Evolutionary conservation across 345 rosid species (phyloP).

Genomic region (Geranium rotundifolium): DNA sequence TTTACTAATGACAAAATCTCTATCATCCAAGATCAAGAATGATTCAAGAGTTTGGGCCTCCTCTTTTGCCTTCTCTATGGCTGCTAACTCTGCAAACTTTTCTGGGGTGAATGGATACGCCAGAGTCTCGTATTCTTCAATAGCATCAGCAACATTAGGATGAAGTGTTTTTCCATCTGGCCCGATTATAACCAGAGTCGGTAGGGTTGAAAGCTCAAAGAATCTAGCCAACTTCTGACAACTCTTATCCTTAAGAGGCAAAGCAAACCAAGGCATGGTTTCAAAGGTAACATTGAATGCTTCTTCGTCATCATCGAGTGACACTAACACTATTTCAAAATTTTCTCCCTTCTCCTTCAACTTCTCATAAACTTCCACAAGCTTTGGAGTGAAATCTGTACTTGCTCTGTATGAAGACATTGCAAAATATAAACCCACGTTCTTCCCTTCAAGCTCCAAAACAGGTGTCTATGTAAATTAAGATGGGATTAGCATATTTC

Average conservation of each 20-base stretch:
- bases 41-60: conserved; percentile 32
- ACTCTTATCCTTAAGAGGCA: conserved; percentile 25
- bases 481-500: not conserved
- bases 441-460: conserved; percentile 31
- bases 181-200: conserved; percentile 27
- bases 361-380: conserved; percentile 17
- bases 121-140: conserved; percentile 20
- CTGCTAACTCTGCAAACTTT: conserved; percentile 21
- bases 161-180: conserved; percentile 26
- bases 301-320: conserved; percentile 21
- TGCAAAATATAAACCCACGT: conserved; percentile 20
- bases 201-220: conserved; percentile 23
- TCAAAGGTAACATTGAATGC: conserved; percentile 12
- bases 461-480: conserved; percentile 16
- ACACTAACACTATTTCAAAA: conserved; percentile 24
- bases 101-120: conserved; percentile 37
- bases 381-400: conserved; percentile 14
- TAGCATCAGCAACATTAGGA: conserved; percentile 19
- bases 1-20: conserved; percentile 24
- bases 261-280: conserved; percentile 24
- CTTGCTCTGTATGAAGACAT: conserved; percentile 12
- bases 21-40: conserved; percentile 20
- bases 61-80: conserved; percentile 16
- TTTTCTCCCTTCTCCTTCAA: conserved; percentile 23
- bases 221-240: conserved; percentile 15